Percentiles rank a stretch among this genome's conserved stretches.
These are phyloP conservation scores for Candida fluviatilis DNA, from an alignment of 805 yeast genomes.

Conservation along the genomic window DNA sequence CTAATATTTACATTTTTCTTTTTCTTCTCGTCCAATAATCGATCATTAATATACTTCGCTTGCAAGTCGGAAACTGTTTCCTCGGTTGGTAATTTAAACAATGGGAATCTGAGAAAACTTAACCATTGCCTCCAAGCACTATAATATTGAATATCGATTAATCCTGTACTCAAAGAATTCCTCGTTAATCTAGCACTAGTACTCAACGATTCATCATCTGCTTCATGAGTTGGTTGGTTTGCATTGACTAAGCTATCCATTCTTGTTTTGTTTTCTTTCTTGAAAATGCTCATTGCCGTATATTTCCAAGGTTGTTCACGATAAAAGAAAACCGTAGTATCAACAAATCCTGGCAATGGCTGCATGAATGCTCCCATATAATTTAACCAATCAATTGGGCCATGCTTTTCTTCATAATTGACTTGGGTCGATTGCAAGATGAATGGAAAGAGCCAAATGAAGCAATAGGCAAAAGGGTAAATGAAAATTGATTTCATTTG, in stretches of 20 bases:
- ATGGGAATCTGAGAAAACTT: constrained; percentile 37
- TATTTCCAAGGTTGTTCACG: constrained; percentile 79
- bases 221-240: constrained; percentile 1
- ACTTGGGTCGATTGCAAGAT: constrained; percentile 58
- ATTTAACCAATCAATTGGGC: constrained; percentile 60
- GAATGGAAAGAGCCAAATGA: constrained; percentile 81
- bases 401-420: constrained; percentile 41
- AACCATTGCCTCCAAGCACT: constrained; percentile 38
- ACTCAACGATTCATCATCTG: constrained; percentile 19
- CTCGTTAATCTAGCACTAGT: constrained; percentile 22
- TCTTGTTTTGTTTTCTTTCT: constrained; percentile 26
- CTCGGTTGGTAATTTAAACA: constrained; percentile 42
- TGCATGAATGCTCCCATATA: constrained; percentile 71
- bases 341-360: constrained; percentile 77
- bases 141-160: constrained; percentile 25
- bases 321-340: constrained; percentile 67
- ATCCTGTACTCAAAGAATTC: constrained; percentile 25
- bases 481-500: constrained; percentile 79
- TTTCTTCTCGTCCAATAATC: constrained; percentile 6
- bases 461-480: constrained; percentile 78
- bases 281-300: constrained; percentile 36
- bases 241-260: constrained; percentile 18
- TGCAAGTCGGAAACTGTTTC: constrained; percentile 22
- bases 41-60: constrained; percentile 12
- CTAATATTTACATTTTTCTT: not conserved